These are phyloP conservation scores for Areca catechu DNA, from an alignment of 176 grass and related monocot genomes.

Conservation along the genomic window DNA sequence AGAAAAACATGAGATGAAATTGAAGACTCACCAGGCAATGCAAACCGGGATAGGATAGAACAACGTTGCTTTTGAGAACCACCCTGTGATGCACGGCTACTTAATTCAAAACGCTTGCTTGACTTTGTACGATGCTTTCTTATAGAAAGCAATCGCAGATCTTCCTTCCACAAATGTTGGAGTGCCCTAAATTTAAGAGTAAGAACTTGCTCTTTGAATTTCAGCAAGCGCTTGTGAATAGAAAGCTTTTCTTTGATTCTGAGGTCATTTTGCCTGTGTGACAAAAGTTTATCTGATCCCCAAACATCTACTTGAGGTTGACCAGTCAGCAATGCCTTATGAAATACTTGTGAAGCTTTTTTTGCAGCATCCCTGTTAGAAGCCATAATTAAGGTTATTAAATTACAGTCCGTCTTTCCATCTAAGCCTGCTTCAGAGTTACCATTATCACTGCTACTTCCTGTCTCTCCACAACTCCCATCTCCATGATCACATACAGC, in stretches of 20 bases:
- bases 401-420: constrained; percentile 20
- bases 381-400: constrained; percentile 36
- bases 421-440: constrained; percentile 15
- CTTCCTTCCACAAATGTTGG: constrained; percentile 76
- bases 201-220: constrained; percentile 73
- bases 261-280: constrained; percentile 28
- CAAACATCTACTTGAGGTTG: constrained; percentile 27
- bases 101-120: constrained; percentile 47
- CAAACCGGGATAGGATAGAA: constrained; percentile 40
- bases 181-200: constrained; percentile 74
- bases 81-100: constrained; percentile 31
- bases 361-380: constrained; percentile 33
- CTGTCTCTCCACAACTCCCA: neutral
- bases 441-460: neutral
- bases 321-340: constrained; percentile 27
- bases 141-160: constrained; percentile 47
- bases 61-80: constrained; percentile 56
- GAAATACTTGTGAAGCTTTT: constrained; percentile 25
- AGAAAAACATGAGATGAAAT: neutral
- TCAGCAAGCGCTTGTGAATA: constrained; percentile 28
- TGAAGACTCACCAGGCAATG: constrained; percentile 54
- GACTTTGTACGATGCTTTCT: constrained; percentile 73
- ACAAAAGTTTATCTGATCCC: constrained; percentile 24
- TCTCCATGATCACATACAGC: constrained; percentile 2
- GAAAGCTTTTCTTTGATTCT: constrained; percentile 51